Evolutionary conservation across 2,329 filamentous ascomycete species (phyloP).

Genomic region (Aspergillus sp.): DNA sequence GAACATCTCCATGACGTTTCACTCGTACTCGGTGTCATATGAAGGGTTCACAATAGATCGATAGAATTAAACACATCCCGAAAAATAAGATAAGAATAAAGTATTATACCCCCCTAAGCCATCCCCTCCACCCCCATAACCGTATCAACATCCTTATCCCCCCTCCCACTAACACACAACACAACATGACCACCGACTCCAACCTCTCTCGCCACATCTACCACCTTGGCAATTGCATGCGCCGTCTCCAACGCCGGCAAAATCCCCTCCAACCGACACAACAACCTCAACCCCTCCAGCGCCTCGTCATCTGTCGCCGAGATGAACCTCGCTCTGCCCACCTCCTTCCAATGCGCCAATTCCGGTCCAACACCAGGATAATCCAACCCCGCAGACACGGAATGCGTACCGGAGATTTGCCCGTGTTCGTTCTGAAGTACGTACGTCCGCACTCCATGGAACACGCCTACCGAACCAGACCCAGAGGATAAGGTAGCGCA

Average conservation of each 20-base stretch:
- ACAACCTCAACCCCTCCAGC: slow-evolving; percentile 77
- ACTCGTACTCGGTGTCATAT: too few relatives aligned
- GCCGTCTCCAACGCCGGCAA: slow-evolving; percentile 91
- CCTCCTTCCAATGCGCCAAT: slow-evolving; percentile 87
- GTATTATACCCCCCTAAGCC: slow-evolving; percentile 44
- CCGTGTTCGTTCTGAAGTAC: slow-evolving; percentile 86
- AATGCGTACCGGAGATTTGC: slow-evolving; percentile 89
- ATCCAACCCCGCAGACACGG: slow-evolving; percentile 88
- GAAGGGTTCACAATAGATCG: too few relatives aligned
- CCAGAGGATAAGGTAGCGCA: slow-evolving; percentile 81
- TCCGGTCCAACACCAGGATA: slow-evolving; percentile 96
- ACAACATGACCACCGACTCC: slow-evolving; percentile 81
- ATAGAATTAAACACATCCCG: too few relatives aligned
- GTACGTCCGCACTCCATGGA: slow-evolving; percentile 92
- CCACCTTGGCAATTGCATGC: slow-evolving; percentile 82
- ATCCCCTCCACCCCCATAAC: slow-evolving; percentile 83
- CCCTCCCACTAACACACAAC: slow-evolving; percentile 84
- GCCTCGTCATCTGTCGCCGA: slow-evolving; percentile 86
- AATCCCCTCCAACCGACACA: slow-evolving; percentile 88
- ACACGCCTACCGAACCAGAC: slow-evolving; percentile 82
- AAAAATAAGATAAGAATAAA: too few relatives aligned
- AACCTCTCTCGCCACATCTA: slow-evolving; percentile 89
- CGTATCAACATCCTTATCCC: slow-evolving; percentile 97
- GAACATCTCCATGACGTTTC: too few relatives aligned
- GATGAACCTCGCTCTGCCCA: slow-evolving; percentile 76